Evolutionary conservation across 768 basidiomycete species (phyloP).

Genomic region (Leccinum subgranulosum): DNA sequence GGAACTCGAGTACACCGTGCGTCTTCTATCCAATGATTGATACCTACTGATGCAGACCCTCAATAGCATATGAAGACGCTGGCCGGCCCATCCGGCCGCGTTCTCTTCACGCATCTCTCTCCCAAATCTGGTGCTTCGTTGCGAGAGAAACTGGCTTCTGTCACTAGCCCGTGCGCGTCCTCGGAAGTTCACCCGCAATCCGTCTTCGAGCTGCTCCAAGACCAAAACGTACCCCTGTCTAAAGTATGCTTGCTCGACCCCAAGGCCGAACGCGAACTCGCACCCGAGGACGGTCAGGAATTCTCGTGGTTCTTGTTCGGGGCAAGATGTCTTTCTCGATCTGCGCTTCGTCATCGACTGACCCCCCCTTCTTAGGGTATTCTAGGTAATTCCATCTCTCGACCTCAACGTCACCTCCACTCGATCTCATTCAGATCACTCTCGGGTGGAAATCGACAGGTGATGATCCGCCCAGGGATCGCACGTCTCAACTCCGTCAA

Average conservation of each 20-base stretch:
- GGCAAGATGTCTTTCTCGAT: conserved; percentile 39
- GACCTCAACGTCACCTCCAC: not conserved
- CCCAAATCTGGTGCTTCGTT: conserved; percentile 61
- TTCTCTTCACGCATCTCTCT: conserved; percentile 89
- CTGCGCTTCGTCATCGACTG: not conserved
- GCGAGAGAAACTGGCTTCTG: conserved; percentile 15
- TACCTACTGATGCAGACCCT: not conserved
- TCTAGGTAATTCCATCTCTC: conserved; percentile 39
- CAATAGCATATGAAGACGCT: conserved; percentile 79
- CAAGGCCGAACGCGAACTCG: conserved; percentile 64
- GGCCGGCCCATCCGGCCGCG: conserved; percentile 58
- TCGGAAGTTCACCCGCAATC: conserved; percentile 26
- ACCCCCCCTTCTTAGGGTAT: conserved; percentile 47
- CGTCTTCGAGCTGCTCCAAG: conserved; percentile 13
- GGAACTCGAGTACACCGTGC: conserved; percentile 82
- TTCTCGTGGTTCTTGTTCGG: conserved; percentile 94
- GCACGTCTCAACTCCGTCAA: conserved; percentile 83
- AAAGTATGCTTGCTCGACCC: conserved; percentile 94
- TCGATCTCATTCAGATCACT: not conserved
- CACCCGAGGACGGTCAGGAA: conserved; percentile 74
- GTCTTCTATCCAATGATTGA: conserved; percentile 16
- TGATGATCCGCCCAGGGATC: conserved; percentile 93
- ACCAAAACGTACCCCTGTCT: conserved; percentile 38
- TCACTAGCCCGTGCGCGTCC: conserved; percentile 12
- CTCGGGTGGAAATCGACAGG: conserved; percentile 42